Percentiles rank a stretch among this genome's conserved stretches.
Evolutionary conservation across 1,284 basidiomycete genomes (phyloP).

Genomic region (Lignosus rhinocerotis): DNA sequence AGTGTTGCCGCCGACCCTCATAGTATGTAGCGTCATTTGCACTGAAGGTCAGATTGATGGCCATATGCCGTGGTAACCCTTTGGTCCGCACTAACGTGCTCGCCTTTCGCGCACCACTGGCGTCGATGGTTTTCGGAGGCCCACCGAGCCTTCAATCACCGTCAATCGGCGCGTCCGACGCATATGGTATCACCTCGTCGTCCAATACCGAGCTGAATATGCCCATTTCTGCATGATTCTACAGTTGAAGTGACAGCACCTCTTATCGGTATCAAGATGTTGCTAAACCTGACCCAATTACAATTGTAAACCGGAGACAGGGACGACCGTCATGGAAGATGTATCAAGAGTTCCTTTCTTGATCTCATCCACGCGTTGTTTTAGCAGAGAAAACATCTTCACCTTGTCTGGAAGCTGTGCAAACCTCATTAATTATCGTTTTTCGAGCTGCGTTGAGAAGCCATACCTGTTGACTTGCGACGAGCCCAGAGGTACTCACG

Average conservation of each 20-base stretch:
- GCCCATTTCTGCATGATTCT: too few species aligned
- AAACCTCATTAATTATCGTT: neutral
- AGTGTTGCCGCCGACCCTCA: too few species aligned
- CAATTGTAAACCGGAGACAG: neutral
- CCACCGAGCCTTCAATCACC: too few species aligned
- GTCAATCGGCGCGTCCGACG: too few species aligned
- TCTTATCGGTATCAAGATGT: neutral
- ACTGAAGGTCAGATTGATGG: too few species aligned
- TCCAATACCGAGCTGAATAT: too few species aligned
- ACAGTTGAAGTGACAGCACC: neutral
- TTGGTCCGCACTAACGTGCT: too few species aligned
- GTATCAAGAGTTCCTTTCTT: constrained; percentile 30
- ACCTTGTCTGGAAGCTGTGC: constrained; percentile 34
- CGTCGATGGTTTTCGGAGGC: too few species aligned
- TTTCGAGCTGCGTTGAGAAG: neutral
- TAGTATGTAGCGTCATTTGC: too few species aligned
- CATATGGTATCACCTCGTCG: too few species aligned
- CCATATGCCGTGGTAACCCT: too few species aligned
- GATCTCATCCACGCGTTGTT: constrained; percentile 26
- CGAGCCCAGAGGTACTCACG: constrained; percentile 69
- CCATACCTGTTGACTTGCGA: constrained; percentile 60
- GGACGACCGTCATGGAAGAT: constrained; percentile 21
- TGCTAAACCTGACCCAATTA: neutral
- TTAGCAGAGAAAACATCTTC: constrained; percentile 30
- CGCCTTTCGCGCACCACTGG: too few species aligned